These are phyloP conservation scores for Vicia villosa DNA, from an alignment of 306 rosid species.

Conservation along the genomic window DNA sequence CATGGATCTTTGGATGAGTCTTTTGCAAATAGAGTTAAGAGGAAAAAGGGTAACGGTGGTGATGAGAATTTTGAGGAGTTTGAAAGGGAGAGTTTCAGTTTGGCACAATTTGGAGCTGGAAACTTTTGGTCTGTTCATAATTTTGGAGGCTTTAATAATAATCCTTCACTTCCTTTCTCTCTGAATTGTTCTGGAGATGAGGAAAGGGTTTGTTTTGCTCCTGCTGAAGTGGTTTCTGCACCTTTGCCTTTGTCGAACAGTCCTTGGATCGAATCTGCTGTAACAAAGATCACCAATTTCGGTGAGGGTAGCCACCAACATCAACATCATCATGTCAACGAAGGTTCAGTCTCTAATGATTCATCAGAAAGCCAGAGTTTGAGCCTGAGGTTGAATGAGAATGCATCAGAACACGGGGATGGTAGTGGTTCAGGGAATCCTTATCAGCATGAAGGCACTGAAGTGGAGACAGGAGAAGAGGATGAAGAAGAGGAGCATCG, in stretches of 20 bases:
- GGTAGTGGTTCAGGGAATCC: constrained; percentile 75
- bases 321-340: constrained; percentile 37
- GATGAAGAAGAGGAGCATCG: constrained; percentile 59
- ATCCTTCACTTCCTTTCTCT: constrained; percentile 57
- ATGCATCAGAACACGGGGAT: constrained; percentile 57
- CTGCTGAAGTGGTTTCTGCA: constrained; percentile 62
- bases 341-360: constrained; percentile 61
- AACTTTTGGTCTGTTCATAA: constrained; percentile 56
- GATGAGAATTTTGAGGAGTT: constrained; percentile 38
- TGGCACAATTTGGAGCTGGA: constrained; percentile 55
- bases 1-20: constrained; percentile 38
- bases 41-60: constrained; percentile 60
- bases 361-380: constrained; percentile 73
- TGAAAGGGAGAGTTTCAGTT: constrained; percentile 49
- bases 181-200: constrained; percentile 65
- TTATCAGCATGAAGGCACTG: constrained; percentile 50
- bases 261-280: constrained; percentile 70
- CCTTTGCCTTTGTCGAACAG: constrained; percentile 55
- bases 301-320: constrained; percentile 60
- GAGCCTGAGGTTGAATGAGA: constrained; percentile 58
- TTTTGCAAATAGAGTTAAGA: constrained; percentile 62
- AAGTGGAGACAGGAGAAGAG: constrained; percentile 56
- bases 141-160: constrained; percentile 39
- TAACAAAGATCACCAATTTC: constrained; percentile 65
- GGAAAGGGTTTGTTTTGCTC: constrained; percentile 68